A percentile compares a stretch with the other conserved stretches of the same genome.
Evolutionary conservation across 2,329 filamentous ascomycete species (phyloP).

Genomic region (Gremmenia infestans): DNA sequence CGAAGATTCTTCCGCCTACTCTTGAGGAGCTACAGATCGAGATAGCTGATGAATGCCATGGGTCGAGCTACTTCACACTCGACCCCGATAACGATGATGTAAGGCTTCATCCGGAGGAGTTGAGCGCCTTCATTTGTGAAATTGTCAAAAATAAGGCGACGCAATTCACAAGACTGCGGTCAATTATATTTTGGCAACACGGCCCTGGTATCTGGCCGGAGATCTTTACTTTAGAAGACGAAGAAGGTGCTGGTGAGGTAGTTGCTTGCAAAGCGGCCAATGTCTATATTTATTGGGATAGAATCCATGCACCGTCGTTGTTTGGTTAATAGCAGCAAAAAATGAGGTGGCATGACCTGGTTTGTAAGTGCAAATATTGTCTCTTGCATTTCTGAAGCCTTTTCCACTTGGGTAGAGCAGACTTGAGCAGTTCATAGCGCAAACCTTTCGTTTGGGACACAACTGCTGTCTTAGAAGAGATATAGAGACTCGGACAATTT

Average conservation of each 20-base stretch:
- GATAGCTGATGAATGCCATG: not conserved
- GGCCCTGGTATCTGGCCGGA: not conserved
- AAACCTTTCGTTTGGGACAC: not conserved
- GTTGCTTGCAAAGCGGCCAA: slow-evolving; percentile 1
- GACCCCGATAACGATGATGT: not conserved
- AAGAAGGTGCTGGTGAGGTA: not conserved
- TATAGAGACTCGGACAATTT: not conserved
- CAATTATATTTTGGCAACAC: slow-evolving; percentile 1
- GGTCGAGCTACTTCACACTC: not conserved
- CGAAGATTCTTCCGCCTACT: not conserved
- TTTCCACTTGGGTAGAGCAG: not conserved
- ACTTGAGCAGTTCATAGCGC: not conserved
- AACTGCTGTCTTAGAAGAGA: not conserved
- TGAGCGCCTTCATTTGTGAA: not conserved
- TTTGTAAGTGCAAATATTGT: not conserved
- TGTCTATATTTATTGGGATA: not conserved
- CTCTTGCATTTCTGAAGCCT: not conserved
- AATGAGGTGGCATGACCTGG: not conserved
- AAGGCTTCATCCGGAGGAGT: slow-evolving; percentile 1
- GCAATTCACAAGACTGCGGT: not conserved
- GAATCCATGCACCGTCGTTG: not conserved
- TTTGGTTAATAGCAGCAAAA: not conserved
- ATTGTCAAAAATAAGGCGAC: not conserved
- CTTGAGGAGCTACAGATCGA: not conserved
- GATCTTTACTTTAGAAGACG: not conserved